phyloP scores from a whole-genome alignment of 441 rosid genomes.

The Hura crepitans region DNA sequence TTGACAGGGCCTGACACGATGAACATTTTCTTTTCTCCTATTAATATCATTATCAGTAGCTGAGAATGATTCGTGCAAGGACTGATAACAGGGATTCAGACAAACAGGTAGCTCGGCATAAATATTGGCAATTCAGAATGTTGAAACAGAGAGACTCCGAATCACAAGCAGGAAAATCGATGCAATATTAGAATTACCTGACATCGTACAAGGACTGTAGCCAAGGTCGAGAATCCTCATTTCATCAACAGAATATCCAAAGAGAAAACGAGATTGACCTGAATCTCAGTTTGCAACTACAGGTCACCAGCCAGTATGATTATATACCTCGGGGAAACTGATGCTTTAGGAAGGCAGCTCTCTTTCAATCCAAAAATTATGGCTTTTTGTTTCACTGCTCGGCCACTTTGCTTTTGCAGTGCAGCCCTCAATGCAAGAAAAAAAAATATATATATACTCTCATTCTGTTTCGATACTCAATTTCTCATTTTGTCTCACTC shows the following conservation, averaged over 20 bases:
- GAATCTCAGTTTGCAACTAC: background rate
- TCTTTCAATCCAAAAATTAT: background rate
- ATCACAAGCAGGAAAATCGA: background rate
- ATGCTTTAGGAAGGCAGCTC: background rate
- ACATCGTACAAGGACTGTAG: constrained; percentile 14
- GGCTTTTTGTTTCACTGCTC: constrained; percentile 8
- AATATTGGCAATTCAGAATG: background rate
- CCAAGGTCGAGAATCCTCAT: background rate
- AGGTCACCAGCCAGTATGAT: background rate
- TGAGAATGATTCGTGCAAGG: too few species aligned
- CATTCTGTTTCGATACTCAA: background rate
- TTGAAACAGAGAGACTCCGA: background rate
- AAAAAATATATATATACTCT: background rate
- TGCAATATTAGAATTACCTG: background rate
- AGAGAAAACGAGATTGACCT: background rate
- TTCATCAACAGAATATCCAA: background rate
- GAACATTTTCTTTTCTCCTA: too few species aligned
- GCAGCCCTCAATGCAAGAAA: background rate
- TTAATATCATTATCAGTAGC: too few species aligned
- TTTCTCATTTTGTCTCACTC: too few species aligned
- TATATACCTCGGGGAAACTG: constrained; percentile 5
- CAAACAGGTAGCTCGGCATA: background rate
- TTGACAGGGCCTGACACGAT: too few species aligned
- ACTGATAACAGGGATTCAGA: too few species aligned
- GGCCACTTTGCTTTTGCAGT: constrained; percentile 9